Base-by-base conservation (phyloP, 2,329 filamentous ascomycete genomes). In the Sporothrix luriei region DNA sequence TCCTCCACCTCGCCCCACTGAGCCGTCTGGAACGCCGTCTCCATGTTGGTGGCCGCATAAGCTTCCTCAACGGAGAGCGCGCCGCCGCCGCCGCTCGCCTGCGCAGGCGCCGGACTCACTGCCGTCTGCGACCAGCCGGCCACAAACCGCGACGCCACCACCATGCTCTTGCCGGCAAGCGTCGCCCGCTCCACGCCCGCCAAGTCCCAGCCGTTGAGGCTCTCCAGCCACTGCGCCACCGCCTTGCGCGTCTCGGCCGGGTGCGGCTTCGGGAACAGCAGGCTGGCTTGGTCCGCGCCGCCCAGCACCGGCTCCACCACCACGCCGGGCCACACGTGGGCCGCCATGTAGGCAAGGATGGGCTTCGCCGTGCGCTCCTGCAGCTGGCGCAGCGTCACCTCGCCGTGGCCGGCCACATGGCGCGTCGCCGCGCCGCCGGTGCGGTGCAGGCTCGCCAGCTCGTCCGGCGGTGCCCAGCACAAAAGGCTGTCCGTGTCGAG, bases 1-100 rank as follows among this genome's bases (percentile, higher is more conserved):
- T 99, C 94, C 79, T 99, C 95, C 0, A 99, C 95, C 83, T 97
- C 94, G 10, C 95, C 95, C 94, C 95, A 98, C 80, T 91, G 89
- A 38, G 86, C 83, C 0, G 90, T 96, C 85, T 99, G 95, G 90
- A 93, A 97, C 73, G 88, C 85, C 19, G 97, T 92, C 82, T 99
- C 95, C 54, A 96, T 78, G 75, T 87, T 97, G 6, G 90, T 89
- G 16, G 91, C 90, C 75, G 85, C 84, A 0, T 92, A 89, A 0
- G 94, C 94, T 77, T 97, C 89, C 75, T 97, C 91, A 14, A 96
- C 89, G 0, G 92, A 91, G 77, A 96, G 97, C 69, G 78, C 79
- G 62, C 73, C 75, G 75, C 6, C 79, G 62, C 73, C 75, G 75
- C 6, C 75, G 0, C 74, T 77, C 4, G 74, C 73, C n/a, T 77